Conservation (phyloP, 345 rosid species). For the Eucalyptus shirleyi region DNA sequence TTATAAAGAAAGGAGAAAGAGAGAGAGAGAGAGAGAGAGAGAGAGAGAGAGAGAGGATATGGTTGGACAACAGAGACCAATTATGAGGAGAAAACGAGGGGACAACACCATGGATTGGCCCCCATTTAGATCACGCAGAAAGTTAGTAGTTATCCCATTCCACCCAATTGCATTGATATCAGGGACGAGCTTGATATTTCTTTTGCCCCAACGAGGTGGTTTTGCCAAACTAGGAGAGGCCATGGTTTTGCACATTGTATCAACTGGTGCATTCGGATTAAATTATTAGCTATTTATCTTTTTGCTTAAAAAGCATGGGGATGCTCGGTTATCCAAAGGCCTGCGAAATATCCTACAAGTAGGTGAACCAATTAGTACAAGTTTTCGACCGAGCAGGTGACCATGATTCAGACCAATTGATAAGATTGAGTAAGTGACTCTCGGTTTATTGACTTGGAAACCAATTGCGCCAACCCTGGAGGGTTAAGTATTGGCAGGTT, state of each 20-base stretch:
- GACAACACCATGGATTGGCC: not conserved
- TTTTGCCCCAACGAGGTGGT: not conserved
- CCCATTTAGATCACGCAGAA: not conserved
- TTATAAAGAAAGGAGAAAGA: not conserved
- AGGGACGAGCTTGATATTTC: not conserved
- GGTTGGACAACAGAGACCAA: not conserved
- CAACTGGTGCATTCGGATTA: not conserved
- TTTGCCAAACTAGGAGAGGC: not conserved
- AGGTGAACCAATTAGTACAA: not conserved
- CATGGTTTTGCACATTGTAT: constrained; percentile 7
- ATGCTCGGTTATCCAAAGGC: not conserved
- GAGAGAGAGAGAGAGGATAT: too few species aligned
- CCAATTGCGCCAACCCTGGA: not conserved
- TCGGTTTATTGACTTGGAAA: not conserved
- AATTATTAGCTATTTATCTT: not conserved
- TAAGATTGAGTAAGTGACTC: not conserved
- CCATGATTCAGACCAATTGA: not conserved
- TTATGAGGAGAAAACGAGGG: not conserved
- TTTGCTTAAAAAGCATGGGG: not conserved
- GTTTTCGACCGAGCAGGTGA: not conserved
- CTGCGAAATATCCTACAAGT: not conserved
- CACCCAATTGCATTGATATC: not conserved
- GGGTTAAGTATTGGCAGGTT: not conserved
- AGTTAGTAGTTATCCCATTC: not conserved
- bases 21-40: not conserved